Conservation (phyloP, 2,329 filamentous ascomycete species). For the Pseudocercospora fijiensis region DNA sequence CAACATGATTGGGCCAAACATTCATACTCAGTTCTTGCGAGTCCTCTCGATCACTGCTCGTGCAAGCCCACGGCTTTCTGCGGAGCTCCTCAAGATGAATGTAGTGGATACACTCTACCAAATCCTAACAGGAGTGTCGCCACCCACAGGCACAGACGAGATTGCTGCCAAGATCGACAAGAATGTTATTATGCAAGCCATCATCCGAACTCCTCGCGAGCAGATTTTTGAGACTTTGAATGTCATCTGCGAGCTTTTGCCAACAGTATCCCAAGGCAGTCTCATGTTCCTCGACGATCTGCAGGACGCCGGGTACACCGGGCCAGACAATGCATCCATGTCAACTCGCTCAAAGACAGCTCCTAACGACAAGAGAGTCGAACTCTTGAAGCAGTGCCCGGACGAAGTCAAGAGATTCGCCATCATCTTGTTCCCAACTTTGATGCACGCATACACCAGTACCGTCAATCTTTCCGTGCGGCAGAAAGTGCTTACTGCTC, state of each 20-base stretch:
- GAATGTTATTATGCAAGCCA: constrained; percentile 96
- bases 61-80: constrained; percentile 81
- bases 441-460: constrained; percentile 96
- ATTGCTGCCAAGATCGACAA: constrained; percentile 86
- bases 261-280: constrained; percentile 63
- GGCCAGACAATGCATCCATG: constrained; percentile 46
- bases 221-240: constrained; percentile 97
- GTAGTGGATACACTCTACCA: constrained; percentile 97
- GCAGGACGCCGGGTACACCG: constrained; percentile 50
- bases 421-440: constrained; percentile 85
- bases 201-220: constrained; percentile 92
- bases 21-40: constrained; percentile 93
- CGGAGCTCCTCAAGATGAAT: constrained; percentile 91
- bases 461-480: constrained; percentile 94
- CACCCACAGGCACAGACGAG: constrained; percentile 74
- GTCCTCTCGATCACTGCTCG: constrained; percentile 87
- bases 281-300: constrained; percentile 54
- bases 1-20: constrained; percentile 88
- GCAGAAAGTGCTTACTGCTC: constrained; percentile 92
- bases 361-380: constrained; percentile 76
- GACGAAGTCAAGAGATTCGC: constrained; percentile 86
- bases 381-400: constrained; percentile 78
- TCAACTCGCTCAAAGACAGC: constrained; percentile 53
- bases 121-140: constrained; percentile 92
- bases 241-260: constrained; percentile 91